A percentile compares a stretch with the other conserved stretches of the same genome.
phyloP scores from a whole-genome alignment of 2,329 filamentous ascomycete genomes.

The Akanthomyces uredinophilus region DNA sequence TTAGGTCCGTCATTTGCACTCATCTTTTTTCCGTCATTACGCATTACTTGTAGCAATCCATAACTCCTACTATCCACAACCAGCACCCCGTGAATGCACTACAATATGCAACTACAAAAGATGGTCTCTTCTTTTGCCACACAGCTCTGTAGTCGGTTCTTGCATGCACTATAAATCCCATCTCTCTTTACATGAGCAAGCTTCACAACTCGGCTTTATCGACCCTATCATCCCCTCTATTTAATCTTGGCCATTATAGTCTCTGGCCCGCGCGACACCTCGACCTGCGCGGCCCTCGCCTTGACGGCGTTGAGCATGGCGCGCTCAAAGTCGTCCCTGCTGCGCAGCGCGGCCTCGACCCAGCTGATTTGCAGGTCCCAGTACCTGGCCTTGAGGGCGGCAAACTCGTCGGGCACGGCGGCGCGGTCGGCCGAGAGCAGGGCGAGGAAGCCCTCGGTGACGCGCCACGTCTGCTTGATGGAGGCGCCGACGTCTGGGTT shows the following conservation, averaged over 20 bases:
- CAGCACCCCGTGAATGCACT: neutral
- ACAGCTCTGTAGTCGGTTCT: neutral
- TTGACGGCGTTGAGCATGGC: slow-evolving; percentile 86
- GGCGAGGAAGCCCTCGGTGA: slow-evolving; percentile 76
- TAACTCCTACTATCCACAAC: neutral
- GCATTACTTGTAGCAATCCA: neutral
- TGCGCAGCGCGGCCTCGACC: slow-evolving; percentile 86
- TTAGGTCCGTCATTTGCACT: slow-evolving; percentile 4
- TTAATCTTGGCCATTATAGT: slow-evolving; percentile 86
- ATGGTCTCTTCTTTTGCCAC: neutral
- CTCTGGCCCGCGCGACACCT: slow-evolving; percentile 73
- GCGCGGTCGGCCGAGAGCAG: slow-evolving; percentile 74
- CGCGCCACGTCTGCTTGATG: slow-evolving; percentile 90
- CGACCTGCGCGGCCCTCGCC: slow-evolving; percentile 77
- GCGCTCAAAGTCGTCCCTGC: slow-evolving; percentile 89
- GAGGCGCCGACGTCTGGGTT: slow-evolving; percentile 59
- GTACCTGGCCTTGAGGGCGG: slow-evolving; percentile 75
- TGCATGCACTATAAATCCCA: neutral
- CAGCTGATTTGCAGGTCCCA: slow-evolving; percentile 94
- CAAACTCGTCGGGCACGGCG: slow-evolving; percentile 71
- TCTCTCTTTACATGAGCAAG: neutral
- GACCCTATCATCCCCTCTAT: neutral
- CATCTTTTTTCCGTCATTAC: neutral
- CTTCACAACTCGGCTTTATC: too few relatives aligned
- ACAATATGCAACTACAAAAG: neutral